Evolutionary conservation across 495 filamentous ascomycete genomes (phyloP).

Genomic region (Penicillium ucsense): DNA sequence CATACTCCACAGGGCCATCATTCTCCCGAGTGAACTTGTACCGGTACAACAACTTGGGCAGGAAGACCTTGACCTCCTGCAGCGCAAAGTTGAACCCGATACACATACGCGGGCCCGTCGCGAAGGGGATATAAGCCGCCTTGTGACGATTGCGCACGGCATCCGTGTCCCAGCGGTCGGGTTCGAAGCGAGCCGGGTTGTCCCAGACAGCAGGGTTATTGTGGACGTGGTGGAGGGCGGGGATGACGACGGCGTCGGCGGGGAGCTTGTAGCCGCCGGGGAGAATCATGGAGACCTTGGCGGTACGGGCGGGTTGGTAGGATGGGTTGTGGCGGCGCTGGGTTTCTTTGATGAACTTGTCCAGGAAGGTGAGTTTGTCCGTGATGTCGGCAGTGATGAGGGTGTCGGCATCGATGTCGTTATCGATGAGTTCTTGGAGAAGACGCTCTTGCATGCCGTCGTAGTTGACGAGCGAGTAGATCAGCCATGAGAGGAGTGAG

Average conservation of each 20-base stretch:
- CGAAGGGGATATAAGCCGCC: conserved; percentile 42
- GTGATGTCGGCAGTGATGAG: conserved; percentile 17
- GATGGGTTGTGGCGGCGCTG: conserved; percentile 45
- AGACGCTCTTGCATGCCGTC: conserved; percentile 40
- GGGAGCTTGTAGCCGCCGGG: conserved; percentile 45
- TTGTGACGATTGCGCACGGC: conserved; percentile 34
- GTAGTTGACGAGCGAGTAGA: conserved; percentile 41
- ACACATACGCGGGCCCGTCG: conserved; percentile 37
- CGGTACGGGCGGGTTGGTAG: conserved; percentile 44
- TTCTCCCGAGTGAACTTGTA: conserved; percentile 38
- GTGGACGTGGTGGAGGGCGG: conserved; percentile 39
- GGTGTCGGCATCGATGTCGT: conserved; percentile 28
- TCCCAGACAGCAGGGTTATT: conserved; percentile 42
- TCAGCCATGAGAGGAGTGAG: conserved; percentile 34
- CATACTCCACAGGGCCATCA: conserved; percentile 37
- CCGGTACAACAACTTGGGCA: conserved; percentile 41
- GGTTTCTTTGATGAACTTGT: conserved; percentile 46
- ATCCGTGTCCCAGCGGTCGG: conserved; percentile 44
- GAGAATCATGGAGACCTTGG: conserved; percentile 38
- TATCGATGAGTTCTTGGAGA: conserved; percentile 43
- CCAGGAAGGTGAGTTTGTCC: conserved; percentile 32
- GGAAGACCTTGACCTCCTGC: conserved; percentile 40
- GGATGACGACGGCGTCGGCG: conserved; percentile 33
- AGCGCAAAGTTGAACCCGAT: conserved; percentile 51
- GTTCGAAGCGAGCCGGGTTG: conserved; percentile 40